phyloP scores from a whole-genome alignment of 257 asterid genomes.

The Solanum pennellii region DNA sequence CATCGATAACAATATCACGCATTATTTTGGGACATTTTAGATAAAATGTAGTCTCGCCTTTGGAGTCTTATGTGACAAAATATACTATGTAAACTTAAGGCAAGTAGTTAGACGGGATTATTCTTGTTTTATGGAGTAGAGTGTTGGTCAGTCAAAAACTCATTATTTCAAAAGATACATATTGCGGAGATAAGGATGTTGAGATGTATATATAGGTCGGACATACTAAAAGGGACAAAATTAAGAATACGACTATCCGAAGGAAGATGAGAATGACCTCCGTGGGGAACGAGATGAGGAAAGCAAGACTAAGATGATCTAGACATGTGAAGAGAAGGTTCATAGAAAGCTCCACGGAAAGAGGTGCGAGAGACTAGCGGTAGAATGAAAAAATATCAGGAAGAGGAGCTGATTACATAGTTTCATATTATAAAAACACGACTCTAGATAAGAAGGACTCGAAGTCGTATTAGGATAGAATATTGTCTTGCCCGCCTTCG shows the following conservation, averaged over 20 bases:
- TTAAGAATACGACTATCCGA: background rate
- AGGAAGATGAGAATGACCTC: background rate
- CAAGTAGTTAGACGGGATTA: background rate
- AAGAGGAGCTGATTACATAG: too few relatives aligned
- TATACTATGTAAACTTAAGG: too few relatives aligned
- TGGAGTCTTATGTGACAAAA: background rate
- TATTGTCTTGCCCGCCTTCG: fast-evolving
- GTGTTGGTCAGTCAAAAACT: background rate
- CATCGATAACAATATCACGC: background rate
- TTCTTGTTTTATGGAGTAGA: background rate
- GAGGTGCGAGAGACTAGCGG: background rate
- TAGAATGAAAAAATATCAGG: background rate
- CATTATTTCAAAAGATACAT: background rate
- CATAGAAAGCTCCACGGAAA: too few relatives aligned
- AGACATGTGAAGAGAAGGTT: too few relatives aligned
- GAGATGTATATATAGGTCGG: background rate
- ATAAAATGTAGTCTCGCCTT: background rate
- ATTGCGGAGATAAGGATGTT: background rate
- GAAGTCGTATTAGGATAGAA: background rate
- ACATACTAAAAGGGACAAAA: background rate
- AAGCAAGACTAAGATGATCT: background rate
- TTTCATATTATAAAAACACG: background rate
- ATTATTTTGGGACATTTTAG: fast-evolving
- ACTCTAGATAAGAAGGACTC: too few relatives aligned
- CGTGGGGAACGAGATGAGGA: background rate